Conservation (phyloP, 2,329 filamentous ascomycete genomes). For the Blastomyces silverae region DNA sequence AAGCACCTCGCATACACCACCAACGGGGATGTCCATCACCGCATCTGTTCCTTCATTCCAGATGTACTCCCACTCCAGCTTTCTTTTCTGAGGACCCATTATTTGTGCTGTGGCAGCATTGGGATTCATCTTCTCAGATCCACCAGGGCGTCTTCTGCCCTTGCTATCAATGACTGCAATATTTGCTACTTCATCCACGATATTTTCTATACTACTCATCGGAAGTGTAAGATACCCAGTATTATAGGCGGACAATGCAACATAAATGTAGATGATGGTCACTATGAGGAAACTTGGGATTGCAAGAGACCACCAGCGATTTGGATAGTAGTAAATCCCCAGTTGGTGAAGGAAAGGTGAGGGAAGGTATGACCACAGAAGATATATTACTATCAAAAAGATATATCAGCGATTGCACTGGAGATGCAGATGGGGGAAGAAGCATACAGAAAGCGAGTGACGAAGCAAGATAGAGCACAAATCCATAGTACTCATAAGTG, state of each 20-base stretch:
- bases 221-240: constrained; percentile 78
- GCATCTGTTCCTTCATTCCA: constrained; percentile 95
- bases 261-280: constrained; percentile 83
- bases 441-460: constrained; percentile 65
- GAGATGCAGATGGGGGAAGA: neutral
- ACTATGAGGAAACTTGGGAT: constrained; percentile 87
- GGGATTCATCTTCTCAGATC: constrained; percentile 39
- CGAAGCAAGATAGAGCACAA: constrained; percentile 88
- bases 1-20: constrained; percentile 87
- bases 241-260: constrained; percentile 87
- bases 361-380: constrained; percentile 83
- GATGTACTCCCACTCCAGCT: constrained; percentile 66
- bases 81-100: constrained; percentile 38
- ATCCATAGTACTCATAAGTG: constrained; percentile 99
- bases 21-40: constrained; percentile 92
- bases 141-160: constrained; percentile 49
- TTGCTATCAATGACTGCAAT: constrained; percentile 73
- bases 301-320: constrained; percentile 95
- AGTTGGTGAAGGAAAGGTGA: constrained; percentile 86
- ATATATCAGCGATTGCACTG: neutral
- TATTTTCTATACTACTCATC: constrained; percentile 71
- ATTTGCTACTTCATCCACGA: constrained; percentile 85
- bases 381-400: constrained; percentile 48
- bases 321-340: constrained; percentile 93
- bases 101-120: constrained; percentile 38